Conservation (phyloP, 257 asterid species). For the Solanum gracilifrons region DNA sequence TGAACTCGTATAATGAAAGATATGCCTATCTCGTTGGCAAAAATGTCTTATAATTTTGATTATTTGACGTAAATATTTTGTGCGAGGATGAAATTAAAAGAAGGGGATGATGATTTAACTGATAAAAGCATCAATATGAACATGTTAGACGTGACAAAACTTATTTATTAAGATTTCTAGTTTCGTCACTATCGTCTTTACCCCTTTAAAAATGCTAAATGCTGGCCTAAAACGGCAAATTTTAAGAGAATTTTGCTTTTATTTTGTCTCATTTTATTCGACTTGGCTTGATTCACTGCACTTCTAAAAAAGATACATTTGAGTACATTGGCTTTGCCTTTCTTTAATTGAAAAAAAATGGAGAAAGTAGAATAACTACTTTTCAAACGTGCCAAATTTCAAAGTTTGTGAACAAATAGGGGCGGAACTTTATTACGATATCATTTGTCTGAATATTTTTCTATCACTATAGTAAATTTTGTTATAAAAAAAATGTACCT, state of each 20-base stretch:
- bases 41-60: neutral
- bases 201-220: fast-evolving
- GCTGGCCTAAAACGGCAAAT: neutral
- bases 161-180: too few relatives aligned
- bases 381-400: neutral
- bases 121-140: too few relatives aligned
- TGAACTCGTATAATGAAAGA: neutral
- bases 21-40: neutral
- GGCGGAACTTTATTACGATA: neutral
- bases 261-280: neutral
- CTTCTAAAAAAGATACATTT: neutral
- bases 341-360: neutral
- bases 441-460: neutral
- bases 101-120: neutral
- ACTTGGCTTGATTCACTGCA: neutral
- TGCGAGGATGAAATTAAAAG: neutral
- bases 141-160: too few relatives aligned
- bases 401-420: neutral
- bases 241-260: neutral
- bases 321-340: neutral
- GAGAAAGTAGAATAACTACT: neutral
- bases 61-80: neutral
- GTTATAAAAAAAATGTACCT: fast-evolving
- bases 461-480: neutral
- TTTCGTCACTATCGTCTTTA: too few relatives aligned